Evolutionary conservation across 2,329 filamentous ascomycete species (phyloP), one percentile per base, ranked within the genome.

Genomic region (Zarea fungicola): DNA sequence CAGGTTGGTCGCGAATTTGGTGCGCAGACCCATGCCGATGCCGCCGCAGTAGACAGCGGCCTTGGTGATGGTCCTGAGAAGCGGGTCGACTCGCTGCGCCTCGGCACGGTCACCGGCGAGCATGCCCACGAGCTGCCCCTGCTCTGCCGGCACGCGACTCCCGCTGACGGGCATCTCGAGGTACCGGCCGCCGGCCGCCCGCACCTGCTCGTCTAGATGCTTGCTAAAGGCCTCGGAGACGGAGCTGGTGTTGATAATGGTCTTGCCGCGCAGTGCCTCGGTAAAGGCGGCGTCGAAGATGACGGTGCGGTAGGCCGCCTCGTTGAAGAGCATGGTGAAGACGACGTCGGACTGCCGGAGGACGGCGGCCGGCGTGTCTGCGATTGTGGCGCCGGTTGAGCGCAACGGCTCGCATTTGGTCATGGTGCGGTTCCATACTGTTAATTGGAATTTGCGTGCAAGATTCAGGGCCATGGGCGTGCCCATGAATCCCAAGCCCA

Each of bases 91-190:
- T 2, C 55, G 45, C 42, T 62, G 54, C 7, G 56, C 58, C 2
- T 60, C 53, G 11, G 31, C 52, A 10, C 35, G 43, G 26, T 64
- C 60, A 5, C 64, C 63, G 11, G 61, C 64, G 32, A 67, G 56
- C 56, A 67, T 60, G 28, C 62, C 64, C 18, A 67, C 62, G 7
- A 65, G 58, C n/a, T 52, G 42, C 3, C 64, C 64, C 37, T 60
- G 54, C 48, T 65, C 64, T 1, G 64, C 64, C 1, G 64, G 64
- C 1, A 62, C 49, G 35, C 60, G 61, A 55, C 63, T 64, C 6
- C 64, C 64, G 42, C 64, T 66, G 26, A 66, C 64, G 3, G 63
- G 64, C 63, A 66, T 65, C 46, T 65, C 63, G 32, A 66, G 47
- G 22, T 60, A 66, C 3, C 57, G 37, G 1, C 63, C 63, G 1